phyloP scores from a whole-genome alignment of 306 rosid species.

The Acacia crassicarpa region DNA sequence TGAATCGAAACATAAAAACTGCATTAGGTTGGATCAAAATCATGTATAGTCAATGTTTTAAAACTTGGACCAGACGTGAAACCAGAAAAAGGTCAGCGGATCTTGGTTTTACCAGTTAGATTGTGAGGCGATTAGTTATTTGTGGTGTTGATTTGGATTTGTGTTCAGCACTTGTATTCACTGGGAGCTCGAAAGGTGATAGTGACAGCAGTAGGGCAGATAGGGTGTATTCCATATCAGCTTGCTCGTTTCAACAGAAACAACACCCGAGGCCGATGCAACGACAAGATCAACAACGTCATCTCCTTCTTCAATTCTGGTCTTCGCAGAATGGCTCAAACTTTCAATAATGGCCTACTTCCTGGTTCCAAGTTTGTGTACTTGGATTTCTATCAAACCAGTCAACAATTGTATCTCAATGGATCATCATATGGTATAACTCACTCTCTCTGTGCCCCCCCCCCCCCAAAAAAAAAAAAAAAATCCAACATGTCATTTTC shows the following conservation, averaged over 20 bases:
- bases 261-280: slow-evolving; percentile 60
- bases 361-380: slow-evolving; percentile 83
- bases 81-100: too few relatives aligned
- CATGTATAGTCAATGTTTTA: too few relatives aligned
- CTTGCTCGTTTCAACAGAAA: slow-evolving; percentile 69
- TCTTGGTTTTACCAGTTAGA: background rate
- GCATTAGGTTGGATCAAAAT: background rate
- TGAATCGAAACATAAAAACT: background rate
- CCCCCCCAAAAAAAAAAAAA: too few relatives aligned
- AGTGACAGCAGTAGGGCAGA: slow-evolving; percentile 74
- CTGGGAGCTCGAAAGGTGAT: slow-evolving; percentile 91
- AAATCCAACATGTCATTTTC: background rate
- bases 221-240: slow-evolving; percentile 90
- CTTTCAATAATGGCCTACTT: slow-evolving; percentile 65
- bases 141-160: background rate
- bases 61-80: too few relatives aligned
- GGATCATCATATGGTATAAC: slow-evolving; percentile 51
- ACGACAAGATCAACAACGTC: slow-evolving; percentile 72
- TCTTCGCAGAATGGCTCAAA: slow-evolving; percentile 58
- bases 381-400: slow-evolving; percentile 68
- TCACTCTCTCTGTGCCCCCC: background rate
- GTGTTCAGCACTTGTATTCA: slow-evolving; percentile 60
- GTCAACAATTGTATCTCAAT: slow-evolving; percentile 51
- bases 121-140: background rate
- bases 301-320: slow-evolving; percentile 71